Conservation (phyloP, 2,329 filamentous ascomycete genomes). For the Diaporthe citriasiana region DNA sequence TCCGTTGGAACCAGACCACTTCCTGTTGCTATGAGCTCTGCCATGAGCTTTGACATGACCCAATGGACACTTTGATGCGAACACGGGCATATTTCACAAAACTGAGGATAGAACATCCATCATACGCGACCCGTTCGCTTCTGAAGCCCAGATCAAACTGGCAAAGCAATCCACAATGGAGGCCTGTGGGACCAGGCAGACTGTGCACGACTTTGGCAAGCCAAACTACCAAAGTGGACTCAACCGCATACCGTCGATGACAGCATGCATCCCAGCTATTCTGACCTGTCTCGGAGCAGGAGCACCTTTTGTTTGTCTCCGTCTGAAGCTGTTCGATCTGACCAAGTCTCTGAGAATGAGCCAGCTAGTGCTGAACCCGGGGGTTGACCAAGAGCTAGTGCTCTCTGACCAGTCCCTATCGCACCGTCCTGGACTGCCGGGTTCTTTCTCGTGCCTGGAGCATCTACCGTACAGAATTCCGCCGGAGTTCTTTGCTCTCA, state of each 20-base stretch:
- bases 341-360: not conserved
- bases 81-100: not conserved
- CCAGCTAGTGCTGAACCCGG: conserved; percentile 8
- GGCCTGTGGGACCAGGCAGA: not conserved
- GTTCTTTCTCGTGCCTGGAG: not conserved
- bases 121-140: not conserved
- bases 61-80: not conserved
- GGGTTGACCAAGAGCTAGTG: not conserved
- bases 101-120: not conserved
- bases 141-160: not conserved
- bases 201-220: not conserved
- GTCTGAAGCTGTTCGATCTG: not conserved
- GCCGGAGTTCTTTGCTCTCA: not conserved
- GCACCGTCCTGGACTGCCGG: not conserved
- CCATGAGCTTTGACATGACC: not conserved
- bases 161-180: not conserved
- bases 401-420: not conserved
- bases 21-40: not conserved
- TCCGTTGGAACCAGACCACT: not conserved
- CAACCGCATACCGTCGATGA: too few species aligned
- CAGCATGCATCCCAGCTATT: not conserved
- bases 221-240: not conserved
- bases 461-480: not conserved
- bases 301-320: not conserved
- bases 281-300: not conserved